Conservation (phyloP, 169 alveolate genomes). For the Theileria equi region DNA sequence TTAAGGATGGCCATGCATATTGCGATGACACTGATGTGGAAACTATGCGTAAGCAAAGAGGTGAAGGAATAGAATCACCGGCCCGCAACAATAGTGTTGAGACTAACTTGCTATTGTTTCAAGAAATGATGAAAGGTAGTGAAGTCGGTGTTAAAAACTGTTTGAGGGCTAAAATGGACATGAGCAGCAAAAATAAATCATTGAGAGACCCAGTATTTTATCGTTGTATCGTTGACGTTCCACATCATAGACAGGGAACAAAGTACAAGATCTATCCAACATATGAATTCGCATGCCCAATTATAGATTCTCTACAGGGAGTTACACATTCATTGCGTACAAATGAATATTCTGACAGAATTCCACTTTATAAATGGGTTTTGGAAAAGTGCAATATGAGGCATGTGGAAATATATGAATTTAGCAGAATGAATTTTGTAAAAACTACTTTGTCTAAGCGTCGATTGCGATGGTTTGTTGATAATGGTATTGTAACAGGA, state of each 20-base stretch:
- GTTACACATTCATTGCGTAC: slow-evolving; percentile 97
- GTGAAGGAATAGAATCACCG: slow-evolving; percentile 89
- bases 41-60: slow-evolving; percentile 94
- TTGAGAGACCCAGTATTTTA: slow-evolving; percentile 98
- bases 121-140: slow-evolving; percentile 86
- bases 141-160: slow-evolving; percentile 89
- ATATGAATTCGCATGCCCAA: slow-evolving; percentile 99
- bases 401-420: slow-evolving; percentile 91
- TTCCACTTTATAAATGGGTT: slow-evolving; percentile 93
- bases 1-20: slow-evolving; percentile 88
- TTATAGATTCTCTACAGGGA: slow-evolving; percentile 95
- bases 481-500: slow-evolving; percentile 88
- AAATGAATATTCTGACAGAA: slow-evolving; percentile 96
- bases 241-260: slow-evolving; percentile 92
- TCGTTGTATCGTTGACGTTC: slow-evolving; percentile 87
- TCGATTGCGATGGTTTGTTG: slow-evolving; percentile 93
- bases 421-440: slow-evolving; percentile 90
- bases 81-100: slow-evolving; percentile 85
- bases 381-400: slow-evolving; percentile 82
- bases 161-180: slow-evolving; percentile 95
- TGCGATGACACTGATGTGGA: slow-evolving; percentile 96
- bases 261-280: slow-evolving; percentile 96
- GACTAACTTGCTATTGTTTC: slow-evolving; percentile 86
- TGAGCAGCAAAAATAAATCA: slow-evolving; percentile 91
- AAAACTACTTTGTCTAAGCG: slow-evolving; percentile 95